Evolutionary conservation across 1,139 yeast species (phyloP), one percentile per base, ranked within the genome.

Genomic region (Lodderomyces oxycetoniae): DNA sequence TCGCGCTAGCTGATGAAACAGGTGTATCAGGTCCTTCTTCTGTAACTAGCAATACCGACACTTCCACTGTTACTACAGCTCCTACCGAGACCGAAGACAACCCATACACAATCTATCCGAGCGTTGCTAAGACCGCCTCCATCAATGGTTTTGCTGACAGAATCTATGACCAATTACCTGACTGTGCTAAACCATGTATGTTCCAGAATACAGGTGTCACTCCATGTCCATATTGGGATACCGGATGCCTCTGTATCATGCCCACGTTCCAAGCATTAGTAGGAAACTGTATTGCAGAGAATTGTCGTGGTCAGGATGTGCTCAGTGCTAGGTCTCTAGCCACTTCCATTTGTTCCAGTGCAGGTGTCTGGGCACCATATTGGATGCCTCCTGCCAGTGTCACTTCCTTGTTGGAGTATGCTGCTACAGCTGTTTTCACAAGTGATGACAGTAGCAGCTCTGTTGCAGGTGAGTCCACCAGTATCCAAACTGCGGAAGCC

Each of bases 311-410:
- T 31, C 28, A 43, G 4, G 68, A 67, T 30, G 68, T 70, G 26
- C 52, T 38, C 9, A 23, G 41, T 14, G 71, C 70, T 32, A 65
- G 73, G 15, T 46, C 58, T 17, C 50, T 62, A 41, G 75, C 73
- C 20, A 46, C 48, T 9, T 63, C 72, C 6, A 38, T 66, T 30
- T 70, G 76, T 47, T 45, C 55, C 28, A 43, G 45, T 12, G 74
- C 62, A 17, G 75, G 75, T 34, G 76, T 67, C 14, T 58, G 62
- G 42, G 49, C 61, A 20, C 57, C 57, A 32, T 53, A 41, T 36
- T 68, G 72, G 73, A 58, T 61, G 57, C 55, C 67, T 34, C 55
- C 49, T 26, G 48, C 52, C 10, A 52, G 69, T 7, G 56, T 63
- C 22, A 54, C 63, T 4, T 40, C 57, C n/a, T 58, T 45, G 4